Base-by-base conservation (phyloP, 2,329 filamentous ascomycete genomes). In the Alternaria postmessia region DNA sequence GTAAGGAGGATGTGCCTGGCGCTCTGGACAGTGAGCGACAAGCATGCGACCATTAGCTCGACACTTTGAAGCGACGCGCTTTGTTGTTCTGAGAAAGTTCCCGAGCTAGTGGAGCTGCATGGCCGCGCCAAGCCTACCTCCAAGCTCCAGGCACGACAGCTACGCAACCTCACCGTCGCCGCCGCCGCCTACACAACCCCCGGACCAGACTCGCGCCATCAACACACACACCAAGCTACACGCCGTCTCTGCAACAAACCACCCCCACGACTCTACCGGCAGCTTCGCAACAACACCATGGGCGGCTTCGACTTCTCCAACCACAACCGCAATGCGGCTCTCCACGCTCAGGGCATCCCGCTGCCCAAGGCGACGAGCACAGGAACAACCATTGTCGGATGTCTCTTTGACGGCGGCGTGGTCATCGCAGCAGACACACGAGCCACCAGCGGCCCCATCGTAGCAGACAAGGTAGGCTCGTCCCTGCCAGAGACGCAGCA, bases 381-480 rank as follows among this genome's bases (percentile, higher is more conserved):
- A 63, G 95, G 95, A 84, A 99, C 95, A 61, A 99, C 95, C 67
- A 99, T 99, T 82, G 95, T 99, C 52, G 95, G 95, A 74, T 98
- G 94, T 78, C 91, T 98, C 81, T 99, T 89, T 76, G 91, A 98
- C 82, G 94, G 94, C 68, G 95, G 96, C 70, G 95, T 99, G 62
- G 95, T 99, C 80, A 98, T 99, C 81, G 95, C 95, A 66, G 95
- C 95, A 83, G 95, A 99, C 83, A 99, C 95, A 69, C 89, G 95
- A 87, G 95, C 95, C 66, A 99, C 95, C 47, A 96, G 92, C 67
- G 95, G 95, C 36, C 94, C 95, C 70, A 99, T 99, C 82, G 95
- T 99, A 72, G 96, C 96, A 81, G 95, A 99, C 88, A 99, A 99
- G 86, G 88, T 88, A 80, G 57, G 61, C 41, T 18, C 51, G 18